Base-by-base conservation (phyloP, 2,329 filamentous ascomycete genomes). In the Phyllosticta ampelicida region DNA sequence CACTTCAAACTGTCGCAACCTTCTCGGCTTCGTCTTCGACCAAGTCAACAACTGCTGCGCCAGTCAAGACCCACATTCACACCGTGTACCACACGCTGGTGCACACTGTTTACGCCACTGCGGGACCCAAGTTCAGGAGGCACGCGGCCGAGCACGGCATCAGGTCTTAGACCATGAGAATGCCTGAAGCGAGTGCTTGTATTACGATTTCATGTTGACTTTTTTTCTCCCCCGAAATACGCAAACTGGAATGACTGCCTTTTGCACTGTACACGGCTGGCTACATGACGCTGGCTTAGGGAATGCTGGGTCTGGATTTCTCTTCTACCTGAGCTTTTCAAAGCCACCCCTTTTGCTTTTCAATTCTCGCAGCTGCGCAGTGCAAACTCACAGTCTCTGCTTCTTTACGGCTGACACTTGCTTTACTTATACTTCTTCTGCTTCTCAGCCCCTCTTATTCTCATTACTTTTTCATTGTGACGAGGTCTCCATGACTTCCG, bases 401-500 rank as follows among this genome's bases (percentile, higher is more conserved):
- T 21, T 28, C 16, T 16, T 9, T 48, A n/a, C 10, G 50, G 28
- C 50, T 44, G 11, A 44, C n/a, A 16, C 13, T n/a, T 44, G 21
- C 48, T 11, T 10, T 36, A 13, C 21, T 57, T 48, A 16, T 13
- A n/a, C n/a, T 30, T 49, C n/a, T 49, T 11, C 50, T 48, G 28
- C n/a, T 49, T 30, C 48, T 29, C 54, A 48, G 28, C n/a, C 26
- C 26, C n/a, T n/a, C 20, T 56, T 28, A 23, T 9, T 21, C 6
- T 58, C n/a, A n/a, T 53, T 18, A 30, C 36, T 58, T 58, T 51
- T 48, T 4, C 48, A 49, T 18, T 29, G n/a, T 13, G 55, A 58
- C 3, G 55, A 50, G 20, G 55, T 36, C 55, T 53, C 55, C 53
- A 50, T 23, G 53, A 50, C 55, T 49, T 50, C 51, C 36, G 55